phyloP scores from a whole-genome alignment of 441 rosid genomes.

The Erysimum cheiri region DNA sequence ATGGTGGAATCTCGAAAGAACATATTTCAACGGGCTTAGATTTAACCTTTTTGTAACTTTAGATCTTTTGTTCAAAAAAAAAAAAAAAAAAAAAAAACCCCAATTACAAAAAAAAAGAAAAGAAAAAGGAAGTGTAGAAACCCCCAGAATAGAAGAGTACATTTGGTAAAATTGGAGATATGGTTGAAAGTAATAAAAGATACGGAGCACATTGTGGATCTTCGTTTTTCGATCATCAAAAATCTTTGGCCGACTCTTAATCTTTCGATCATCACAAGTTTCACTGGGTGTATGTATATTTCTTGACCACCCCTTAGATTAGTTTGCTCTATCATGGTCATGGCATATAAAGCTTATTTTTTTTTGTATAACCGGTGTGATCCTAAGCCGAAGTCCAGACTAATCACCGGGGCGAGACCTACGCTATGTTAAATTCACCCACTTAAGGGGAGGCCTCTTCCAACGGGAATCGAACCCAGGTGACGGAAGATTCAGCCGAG shows the following conservation, averaged over 20 bases:
- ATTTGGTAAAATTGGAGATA: constrained; percentile 13
- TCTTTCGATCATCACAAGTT: no score
- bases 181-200: constrained; percentile 15
- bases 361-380: no score
- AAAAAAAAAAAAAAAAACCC: no score
- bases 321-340: constrained; percentile 1
- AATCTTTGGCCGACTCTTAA: background rate
- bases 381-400: no score
- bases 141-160: background rate
- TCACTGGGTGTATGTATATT: no score
- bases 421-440: no score
- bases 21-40: constrained; percentile 16
- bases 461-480: no score
- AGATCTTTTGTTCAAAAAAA: background rate
- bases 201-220: constrained; percentile 5
- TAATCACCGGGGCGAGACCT: no score
- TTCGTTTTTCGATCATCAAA: constrained; percentile 13
- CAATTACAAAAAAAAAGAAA: background rate
- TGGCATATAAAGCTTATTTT: no score
- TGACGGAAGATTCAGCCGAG: no score
- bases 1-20: constrained; percentile 40
- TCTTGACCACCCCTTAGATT: constrained; percentile 17
- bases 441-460: no score
- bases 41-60: constrained; percentile 2
- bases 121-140: background rate